Conservation (phyloP, 2,329 filamentous ascomycete species). For the Sclerotinia trifoliorum region DNA sequence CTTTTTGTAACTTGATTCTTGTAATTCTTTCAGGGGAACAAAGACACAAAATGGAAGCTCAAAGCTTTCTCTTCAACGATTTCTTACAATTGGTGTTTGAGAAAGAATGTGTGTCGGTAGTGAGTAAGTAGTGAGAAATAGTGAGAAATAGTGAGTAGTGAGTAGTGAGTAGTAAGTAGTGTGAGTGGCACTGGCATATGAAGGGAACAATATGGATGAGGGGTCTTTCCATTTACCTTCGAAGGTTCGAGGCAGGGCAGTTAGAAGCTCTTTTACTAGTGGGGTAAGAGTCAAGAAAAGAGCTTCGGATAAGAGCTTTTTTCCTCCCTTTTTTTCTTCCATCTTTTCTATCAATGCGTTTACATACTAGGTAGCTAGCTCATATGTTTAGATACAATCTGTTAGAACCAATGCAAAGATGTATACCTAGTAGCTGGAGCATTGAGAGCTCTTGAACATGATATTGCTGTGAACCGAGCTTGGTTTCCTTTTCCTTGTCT, state of each 20-base stretch:
- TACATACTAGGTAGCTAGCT: neutral
- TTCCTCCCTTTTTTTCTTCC: neutral
- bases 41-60: slow-evolving; percentile 6
- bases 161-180: neutral
- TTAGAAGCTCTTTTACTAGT: neutral
- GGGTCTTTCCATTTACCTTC: slow-evolving; percentile 14
- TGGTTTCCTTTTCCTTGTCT: neutral
- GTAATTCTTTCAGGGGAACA: slow-evolving; percentile 14
- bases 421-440: neutral
- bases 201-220: slow-evolving; percentile 1
- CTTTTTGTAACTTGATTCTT: neutral
- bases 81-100: slow-evolving; percentile 24
- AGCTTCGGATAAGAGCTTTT: slow-evolving; percentile 13
- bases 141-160: neutral
- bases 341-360: slow-evolving; percentile 2
- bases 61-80: slow-evolving; percentile 12
- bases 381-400: neutral
- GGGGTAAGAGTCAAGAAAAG: slow-evolving; percentile 10
- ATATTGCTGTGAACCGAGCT: neutral
- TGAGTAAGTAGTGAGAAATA: too few relatives aligned
- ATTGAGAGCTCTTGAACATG: neutral
- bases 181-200: neutral
- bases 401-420: neutral
- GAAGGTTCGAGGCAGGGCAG: neutral
- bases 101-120: neutral